phyloP scores from a whole-genome alignment of 2,329 filamentous ascomycete genomes.

The Sclerotinia glacialis region DNA sequence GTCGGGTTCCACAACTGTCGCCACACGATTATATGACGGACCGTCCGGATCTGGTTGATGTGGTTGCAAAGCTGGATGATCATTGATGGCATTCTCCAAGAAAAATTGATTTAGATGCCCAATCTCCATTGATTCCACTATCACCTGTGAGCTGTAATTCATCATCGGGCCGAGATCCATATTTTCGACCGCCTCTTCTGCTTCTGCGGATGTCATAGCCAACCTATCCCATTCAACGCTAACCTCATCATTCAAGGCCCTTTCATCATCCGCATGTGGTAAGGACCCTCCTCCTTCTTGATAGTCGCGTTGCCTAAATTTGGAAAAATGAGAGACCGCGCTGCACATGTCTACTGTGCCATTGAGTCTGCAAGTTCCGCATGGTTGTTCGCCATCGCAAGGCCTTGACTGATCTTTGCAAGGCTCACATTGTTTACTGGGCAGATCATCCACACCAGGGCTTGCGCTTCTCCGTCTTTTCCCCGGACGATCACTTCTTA shows the following conservation, averaged over 20 bases:
- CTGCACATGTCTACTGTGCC: neutral
- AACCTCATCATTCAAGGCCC: neutral
- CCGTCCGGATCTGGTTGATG: neutral
- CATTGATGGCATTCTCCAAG: neutral
- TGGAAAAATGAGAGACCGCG: neutral
- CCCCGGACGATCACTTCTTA: neutral
- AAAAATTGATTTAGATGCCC: neutral
- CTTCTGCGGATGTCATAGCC: neutral
- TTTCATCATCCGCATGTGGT: neutral
- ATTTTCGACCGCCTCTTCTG: neutral
- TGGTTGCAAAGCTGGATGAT: neutral
- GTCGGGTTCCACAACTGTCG: neutral
- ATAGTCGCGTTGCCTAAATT: neutral
- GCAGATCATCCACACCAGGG: neutral
- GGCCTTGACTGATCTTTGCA: conserved; percentile 6
- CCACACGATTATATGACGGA: neutral
- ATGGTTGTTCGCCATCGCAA: conserved; percentile 9
- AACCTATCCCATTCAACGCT: neutral
- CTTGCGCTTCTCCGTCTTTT: neutral
- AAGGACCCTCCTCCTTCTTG: neutral
- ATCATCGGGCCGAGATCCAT: conserved; percentile 11
- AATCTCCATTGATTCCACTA: neutral
- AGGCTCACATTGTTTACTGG: neutral
- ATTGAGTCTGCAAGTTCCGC: neutral
- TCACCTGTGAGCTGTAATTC: neutral